Evolutionary conservation across 495 filamentous ascomycete species (phyloP), one percentile per base, ranked within the genome.

Genomic region (Bathelium albidoporum): DNA sequence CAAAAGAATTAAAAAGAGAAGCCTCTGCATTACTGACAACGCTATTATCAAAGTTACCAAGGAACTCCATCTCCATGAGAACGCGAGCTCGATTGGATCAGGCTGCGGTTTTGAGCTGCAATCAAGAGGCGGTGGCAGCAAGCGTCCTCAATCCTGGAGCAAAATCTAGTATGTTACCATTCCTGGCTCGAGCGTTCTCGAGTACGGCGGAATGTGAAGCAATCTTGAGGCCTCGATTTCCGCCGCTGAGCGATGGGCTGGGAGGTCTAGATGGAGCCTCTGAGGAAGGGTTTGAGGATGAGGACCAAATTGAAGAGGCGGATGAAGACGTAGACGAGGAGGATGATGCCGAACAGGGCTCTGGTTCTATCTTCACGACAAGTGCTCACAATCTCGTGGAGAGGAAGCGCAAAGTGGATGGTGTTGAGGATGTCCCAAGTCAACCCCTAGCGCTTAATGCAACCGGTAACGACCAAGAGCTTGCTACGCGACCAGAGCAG

Each of bases 141-240:
- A 91, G 89, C 72, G 83, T 90, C 14, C 74, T 95, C 59, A 88
- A 93, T 73, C 89, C 90, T 1, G 81, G 85, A 61, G 76, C 81
- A 16, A 81, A 81, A 39, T 76, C 78, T 52, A 81, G 81, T 52
- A 83, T 95, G 58, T 73, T 97, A 31, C 91, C 91, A 7, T 87
- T 93, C 65, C 75, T 95, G 29, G 82, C 81, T 28, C 77, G 83
- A 61, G 76, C 76, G 49, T 87, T 83, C 68, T 76, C 84, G 0
- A 74, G 78, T 32, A 79, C 84, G 52, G 74, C 83, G 62, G 81
- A 80, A 20, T 87, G 93, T 0, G 90, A 96, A 73, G 79, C 83
- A 20, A 66, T 96, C 60, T 75, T 95, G 7, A 78, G 85, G 32
- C 87, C 88, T 0, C 79, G 85, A 52, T 83, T 86, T 83, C 85